Evolutionary conservation across 495 filamentous ascomycete species (phyloP).

Genomic region (Aspergillus diversus): DNA sequence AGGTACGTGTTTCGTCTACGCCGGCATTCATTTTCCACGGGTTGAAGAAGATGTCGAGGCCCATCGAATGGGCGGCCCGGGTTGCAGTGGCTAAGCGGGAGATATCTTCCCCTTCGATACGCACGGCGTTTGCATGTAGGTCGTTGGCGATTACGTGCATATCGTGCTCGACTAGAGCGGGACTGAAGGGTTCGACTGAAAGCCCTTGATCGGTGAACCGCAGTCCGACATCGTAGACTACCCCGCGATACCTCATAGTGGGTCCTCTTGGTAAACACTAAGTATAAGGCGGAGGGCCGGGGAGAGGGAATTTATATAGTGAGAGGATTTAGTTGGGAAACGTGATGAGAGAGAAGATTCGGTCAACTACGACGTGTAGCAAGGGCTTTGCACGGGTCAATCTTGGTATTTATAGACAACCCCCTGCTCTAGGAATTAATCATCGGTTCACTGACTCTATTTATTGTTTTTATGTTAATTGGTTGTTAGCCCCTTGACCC

Average conservation of each 20-base stretch:
- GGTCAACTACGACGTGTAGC: no score
- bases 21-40: constrained; percentile 17
- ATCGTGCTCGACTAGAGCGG: constrained; percentile 14
- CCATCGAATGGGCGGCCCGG: constrained; percentile 6
- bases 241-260: constrained; percentile 20
- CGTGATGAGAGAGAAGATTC: no score
- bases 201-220: constrained; percentile 7
- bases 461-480: no score
- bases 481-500: no score
- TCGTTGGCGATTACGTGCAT: constrained; percentile 19
- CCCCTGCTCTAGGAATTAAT: no score
- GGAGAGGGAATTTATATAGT: neutral
- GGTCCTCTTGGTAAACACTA: neutral
- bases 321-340: neutral
- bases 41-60: constrained; percentile 13
- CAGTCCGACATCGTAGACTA: constrained; percentile 23
- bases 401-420: no score
- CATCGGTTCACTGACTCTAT: no score
- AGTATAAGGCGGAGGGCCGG: neutral
- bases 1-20: constrained; percentile 6
- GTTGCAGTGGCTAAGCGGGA: constrained; percentile 9
- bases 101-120: constrained; percentile 22
- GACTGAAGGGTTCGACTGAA: constrained; percentile 19
- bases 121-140: constrained; percentile 17
- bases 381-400: no score